A percentile compares a stretch with the other conserved stretches of the same genome.
These are phyloP conservation scores for Boletus vermiculosoides DNA, from an alignment of 768 basidiomycete genomes.

Conservation along the genomic window DNA sequence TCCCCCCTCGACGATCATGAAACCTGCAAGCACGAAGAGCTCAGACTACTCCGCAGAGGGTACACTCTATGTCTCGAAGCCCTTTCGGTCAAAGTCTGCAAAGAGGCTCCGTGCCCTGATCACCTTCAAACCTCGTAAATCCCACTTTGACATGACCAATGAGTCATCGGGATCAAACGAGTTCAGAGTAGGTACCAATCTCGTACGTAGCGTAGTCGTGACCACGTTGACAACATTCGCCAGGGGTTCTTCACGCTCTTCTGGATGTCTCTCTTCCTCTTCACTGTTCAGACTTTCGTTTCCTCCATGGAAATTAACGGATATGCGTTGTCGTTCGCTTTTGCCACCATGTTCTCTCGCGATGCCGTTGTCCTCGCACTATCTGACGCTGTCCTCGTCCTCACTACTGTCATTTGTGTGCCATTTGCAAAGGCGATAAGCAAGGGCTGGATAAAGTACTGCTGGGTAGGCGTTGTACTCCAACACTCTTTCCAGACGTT, in stretches of 20 bases:
- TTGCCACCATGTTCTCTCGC: conserved; percentile 84
- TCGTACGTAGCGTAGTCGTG: conserved; percentile 1
- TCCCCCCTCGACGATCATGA: conserved; percentile 13
- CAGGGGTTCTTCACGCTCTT: conserved; percentile 95
- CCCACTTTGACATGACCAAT: conserved; percentile 82
- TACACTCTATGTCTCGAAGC: conserved; percentile 72
- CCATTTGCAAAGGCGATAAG: conserved; percentile 77
- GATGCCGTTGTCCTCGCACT: conserved; percentile 82
- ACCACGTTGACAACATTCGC: conserved; percentile 1
- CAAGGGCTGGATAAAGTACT: conserved; percentile 79
- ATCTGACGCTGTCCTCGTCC: conserved; percentile 79
- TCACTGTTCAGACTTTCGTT: conserved; percentile 75
- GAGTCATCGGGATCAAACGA: conserved; percentile 72
- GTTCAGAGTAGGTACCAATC: conserved; percentile 57
- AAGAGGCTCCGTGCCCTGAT: conserved; percentile 81
- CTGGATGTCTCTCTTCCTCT: conserved; percentile 87
- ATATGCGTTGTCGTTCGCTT: conserved; percentile 71
- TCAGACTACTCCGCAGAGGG: conserved; percentile 52
- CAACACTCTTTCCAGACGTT: conserved; percentile 80
- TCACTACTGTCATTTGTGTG: conserved; percentile 73
- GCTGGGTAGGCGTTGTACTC: conserved; percentile 69
- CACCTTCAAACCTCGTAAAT: conserved; percentile 84
- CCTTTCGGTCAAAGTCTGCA: conserved; percentile 68
- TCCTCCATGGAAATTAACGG: conserved; percentile 76
- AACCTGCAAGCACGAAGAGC: not conserved